phyloP scores from a whole-genome alignment of 176 grass and related monocot species.

The Triticum timopheevii region DNA sequence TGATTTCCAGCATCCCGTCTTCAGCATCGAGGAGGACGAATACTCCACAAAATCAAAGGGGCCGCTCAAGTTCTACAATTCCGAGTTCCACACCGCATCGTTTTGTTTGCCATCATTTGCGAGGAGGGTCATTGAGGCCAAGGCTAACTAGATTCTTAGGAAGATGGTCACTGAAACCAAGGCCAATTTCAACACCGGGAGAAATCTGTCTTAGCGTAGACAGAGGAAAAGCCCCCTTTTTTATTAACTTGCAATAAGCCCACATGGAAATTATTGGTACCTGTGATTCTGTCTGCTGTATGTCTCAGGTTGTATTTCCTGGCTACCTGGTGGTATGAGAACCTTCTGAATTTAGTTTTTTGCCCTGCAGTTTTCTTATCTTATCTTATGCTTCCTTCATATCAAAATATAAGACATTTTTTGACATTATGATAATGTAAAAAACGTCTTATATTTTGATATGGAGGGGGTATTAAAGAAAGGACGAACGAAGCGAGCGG shows the following conservation, averaged over 20 bases:
- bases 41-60: slow-evolving; percentile 69
- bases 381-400: too few relatives aligned
- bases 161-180: neutral
- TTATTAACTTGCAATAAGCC: slow-evolving; percentile 23
- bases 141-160: slow-evolving; percentile 29
- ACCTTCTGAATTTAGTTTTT: slow-evolving; percentile 15
- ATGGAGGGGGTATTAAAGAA: too few relatives aligned
- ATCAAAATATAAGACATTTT: too few relatives aligned
- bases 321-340: slow-evolving; percentile 10
- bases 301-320: slow-evolving; percentile 1
- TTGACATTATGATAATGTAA: too few relatives aligned
- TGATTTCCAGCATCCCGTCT: slow-evolving; percentile 75
- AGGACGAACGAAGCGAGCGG: too few relatives aligned
- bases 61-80: slow-evolving; percentile 88
- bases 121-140: slow-evolving; percentile 69
- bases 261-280: neutral
- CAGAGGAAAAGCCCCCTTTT: neutral
- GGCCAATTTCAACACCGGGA: neutral
- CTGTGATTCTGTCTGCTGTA: neutral
- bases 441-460: too few relatives aligned
- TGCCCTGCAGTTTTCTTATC: neutral
- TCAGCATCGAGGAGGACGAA: slow-evolving; percentile 70
- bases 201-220: slow-evolving; percentile 26
- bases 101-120: slow-evolving; percentile 98
- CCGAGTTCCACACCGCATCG: slow-evolving; percentile 84